Evolutionary conservation across 1,284 basidiomycete species (phyloP), one percentile per base, ranked within the genome.

Genomic region (Pyrrhoderma lamaoense): DNA sequence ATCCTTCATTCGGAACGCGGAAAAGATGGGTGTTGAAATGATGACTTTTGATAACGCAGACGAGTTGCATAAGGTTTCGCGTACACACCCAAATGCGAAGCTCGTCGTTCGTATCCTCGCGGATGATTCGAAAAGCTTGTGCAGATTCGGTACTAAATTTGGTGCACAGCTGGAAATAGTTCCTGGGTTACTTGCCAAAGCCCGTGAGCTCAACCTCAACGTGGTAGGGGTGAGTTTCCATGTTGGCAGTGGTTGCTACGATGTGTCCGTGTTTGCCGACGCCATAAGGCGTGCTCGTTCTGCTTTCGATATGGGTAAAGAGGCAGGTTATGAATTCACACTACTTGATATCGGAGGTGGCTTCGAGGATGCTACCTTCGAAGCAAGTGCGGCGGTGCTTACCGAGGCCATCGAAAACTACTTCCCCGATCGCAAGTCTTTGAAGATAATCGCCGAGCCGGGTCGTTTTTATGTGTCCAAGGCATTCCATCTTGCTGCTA

Each of bases 21-120:
- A 82, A 35, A 79, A 77, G 58, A 69, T 76, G 23, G 85, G 87
- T 21, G 93, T 99, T 44, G 79, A 90, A 61, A 83, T 82, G 70
- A 97, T 97, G 90, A 98, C 95, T 0, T 99, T 99, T 64, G 96
- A 99, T 73, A 99, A 99, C 69, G 79, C 80, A 47, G 96, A 99
- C 70, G 96, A 99, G 67, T 74, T 99, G n/a, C 77, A 90, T 79
- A 99, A 99, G 73, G 82, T 99, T 59, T 84, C 89, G 43, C 83
- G 86, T 43, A 74, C 78, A 16, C 85, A 95, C 66, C 90, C 93
- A 0, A 62, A 68, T 42, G 93, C 95, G 39, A 88, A 91, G 69
- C 80, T 97, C 49, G 85, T 99, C 58, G 72, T 98, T 25, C 90
- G 95, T 56, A 98, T 99, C 66, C 76, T 99, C 44, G 94, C 94